Evolutionary conservation across 2,329 filamentous ascomycete species (phyloP).

Genomic region (Fusarium sp.): DNA sequence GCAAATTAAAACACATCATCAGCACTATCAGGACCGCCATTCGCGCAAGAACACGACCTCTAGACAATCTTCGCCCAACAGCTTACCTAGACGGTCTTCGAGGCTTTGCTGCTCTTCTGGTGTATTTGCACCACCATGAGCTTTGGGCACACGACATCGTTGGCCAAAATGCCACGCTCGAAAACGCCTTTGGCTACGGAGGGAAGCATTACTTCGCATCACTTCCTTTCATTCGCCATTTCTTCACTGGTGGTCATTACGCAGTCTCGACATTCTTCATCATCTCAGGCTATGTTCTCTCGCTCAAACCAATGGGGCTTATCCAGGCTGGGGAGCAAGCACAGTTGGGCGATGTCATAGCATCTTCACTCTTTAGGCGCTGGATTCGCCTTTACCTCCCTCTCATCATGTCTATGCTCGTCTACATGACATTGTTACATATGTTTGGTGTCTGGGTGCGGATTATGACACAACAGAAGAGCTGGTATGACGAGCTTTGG

Average conservation of each 20-base stretch:
- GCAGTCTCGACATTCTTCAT: slow-evolving; percentile 70
- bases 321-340: slow-evolving; percentile 59
- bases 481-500: slow-evolving; percentile 63
- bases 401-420: slow-evolving; percentile 66
- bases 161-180: slow-evolving; percentile 57
- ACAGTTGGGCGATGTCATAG: slow-evolving; percentile 59
- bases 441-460: slow-evolving; percentile 61
- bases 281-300: slow-evolving; percentile 69
- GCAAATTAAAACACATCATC: slow-evolving; percentile 16
- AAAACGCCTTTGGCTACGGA: slow-evolving; percentile 65
- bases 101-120: slow-evolving; percentile 75
- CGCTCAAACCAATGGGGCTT: slow-evolving; percentile 61
- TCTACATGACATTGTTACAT: slow-evolving; percentile 65
- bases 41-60: slow-evolving; percentile 30
- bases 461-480: slow-evolving; percentile 54
- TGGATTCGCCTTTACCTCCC: slow-evolving; percentile 64
- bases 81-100: slow-evolving; percentile 73
- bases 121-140: slow-evolving; percentile 73
- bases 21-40: slow-evolving; percentile 22
- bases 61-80: slow-evolving; percentile 59
- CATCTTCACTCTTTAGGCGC: slow-evolving; percentile 62
- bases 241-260: slow-evolving; percentile 73
- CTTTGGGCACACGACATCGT: slow-evolving; percentile 65
- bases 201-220: slow-evolving; percentile 62
- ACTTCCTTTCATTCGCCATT: slow-evolving; percentile 68